phyloP scores from a whole-genome alignment of 2,329 filamentous ascomycete species.

The Epichloe uncinata region DNA sequence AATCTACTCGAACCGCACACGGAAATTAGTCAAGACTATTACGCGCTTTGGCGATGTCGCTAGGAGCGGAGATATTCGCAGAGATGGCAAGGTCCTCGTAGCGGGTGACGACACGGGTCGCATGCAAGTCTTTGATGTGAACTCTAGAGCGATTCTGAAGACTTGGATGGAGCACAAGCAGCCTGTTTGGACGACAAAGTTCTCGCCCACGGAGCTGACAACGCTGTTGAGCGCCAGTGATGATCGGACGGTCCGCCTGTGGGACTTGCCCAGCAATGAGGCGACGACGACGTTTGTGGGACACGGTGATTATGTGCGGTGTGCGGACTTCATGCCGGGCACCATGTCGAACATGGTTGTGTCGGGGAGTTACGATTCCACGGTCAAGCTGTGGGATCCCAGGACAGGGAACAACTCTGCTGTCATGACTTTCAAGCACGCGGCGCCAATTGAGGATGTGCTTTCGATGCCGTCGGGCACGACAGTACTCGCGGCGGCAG shows the following conservation, averaged over 20 bases:
- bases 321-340: constrained; percentile 71
- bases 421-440: constrained; percentile 91
- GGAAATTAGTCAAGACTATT: constrained; percentile 87
- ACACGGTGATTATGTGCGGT: constrained; percentile 85
- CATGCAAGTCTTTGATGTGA: constrained; percentile 91
- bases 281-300: constrained; percentile 69
- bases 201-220: constrained; percentile 81
- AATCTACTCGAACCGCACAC: constrained; percentile 82
- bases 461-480: constrained; percentile 78
- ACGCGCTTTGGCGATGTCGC: constrained; percentile 87
- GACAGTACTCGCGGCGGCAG: constrained; percentile 70
- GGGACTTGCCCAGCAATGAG: constrained; percentile 77
- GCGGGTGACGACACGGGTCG: constrained; percentile 85
- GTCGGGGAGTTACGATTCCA: constrained; percentile 89
- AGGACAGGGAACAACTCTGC: constrained; percentile 50
- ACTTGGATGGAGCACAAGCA: constrained; percentile 93
- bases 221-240: constrained; percentile 81
- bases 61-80: constrained; percentile 75
- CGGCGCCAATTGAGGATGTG: constrained; percentile 79
- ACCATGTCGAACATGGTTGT: constrained; percentile 62
- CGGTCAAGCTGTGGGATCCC: constrained; percentile 87
- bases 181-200: constrained; percentile 83
- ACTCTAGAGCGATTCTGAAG: constrained; percentile 77
- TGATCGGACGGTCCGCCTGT: constrained; percentile 82
- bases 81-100: constrained; percentile 78